Conservation (phyloP, 208 protist species). For the Leptomonas pyrrhocoris region DNA sequence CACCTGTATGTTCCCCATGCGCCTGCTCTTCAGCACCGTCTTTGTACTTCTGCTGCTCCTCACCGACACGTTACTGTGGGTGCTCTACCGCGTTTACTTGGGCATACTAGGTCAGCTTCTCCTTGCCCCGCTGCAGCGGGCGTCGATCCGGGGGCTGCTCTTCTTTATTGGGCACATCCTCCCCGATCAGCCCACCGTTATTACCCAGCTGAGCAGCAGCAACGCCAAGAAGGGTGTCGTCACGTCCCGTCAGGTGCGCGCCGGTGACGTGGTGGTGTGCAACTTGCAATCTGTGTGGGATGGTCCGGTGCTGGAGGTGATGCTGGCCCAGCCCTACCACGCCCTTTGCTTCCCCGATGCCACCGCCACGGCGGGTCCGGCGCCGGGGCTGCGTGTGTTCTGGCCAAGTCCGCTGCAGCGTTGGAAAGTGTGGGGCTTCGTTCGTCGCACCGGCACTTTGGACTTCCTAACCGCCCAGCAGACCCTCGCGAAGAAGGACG, state of each 20-base stretch:
- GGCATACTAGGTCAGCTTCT: conserved; percentile 35
- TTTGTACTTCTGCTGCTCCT: conserved; percentile 48
- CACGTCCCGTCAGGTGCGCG: conserved; percentile 7
- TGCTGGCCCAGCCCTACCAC: conserved; percentile 41
- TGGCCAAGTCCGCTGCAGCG: conserved; percentile 67
- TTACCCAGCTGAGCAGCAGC: not conserved
- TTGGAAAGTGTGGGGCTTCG: conserved; percentile 65
- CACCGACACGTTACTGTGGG: conserved; percentile 57
- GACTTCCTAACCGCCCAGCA: conserved; percentile 35
- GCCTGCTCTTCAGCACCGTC: conserved; percentile 47
- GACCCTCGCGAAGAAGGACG: conserved; percentile 12
- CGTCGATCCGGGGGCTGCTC: conserved; percentile 50
- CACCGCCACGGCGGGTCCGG: not conserved
- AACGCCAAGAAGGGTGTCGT: not conserved
- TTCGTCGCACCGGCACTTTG: conserved; percentile 46
- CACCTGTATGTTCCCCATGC: conserved; percentile 55
- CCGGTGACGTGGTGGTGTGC: conserved; percentile 67
- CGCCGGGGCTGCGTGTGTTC: conserved; percentile 40
- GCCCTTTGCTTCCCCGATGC: conserved; percentile 24
- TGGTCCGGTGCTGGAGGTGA: conserved; percentile 62
- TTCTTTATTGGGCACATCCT: conserved; percentile 67
- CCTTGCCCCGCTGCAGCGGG: conserved; percentile 50
- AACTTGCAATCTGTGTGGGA: conserved; percentile 83
- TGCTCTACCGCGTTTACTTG: conserved; percentile 40
- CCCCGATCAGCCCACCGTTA: conserved; percentile 12